These are phyloP conservation scores for Bonnemaisonia californica DNA, from an alignment of 31 red algal genomes.

Conservation along the genomic window DNA sequence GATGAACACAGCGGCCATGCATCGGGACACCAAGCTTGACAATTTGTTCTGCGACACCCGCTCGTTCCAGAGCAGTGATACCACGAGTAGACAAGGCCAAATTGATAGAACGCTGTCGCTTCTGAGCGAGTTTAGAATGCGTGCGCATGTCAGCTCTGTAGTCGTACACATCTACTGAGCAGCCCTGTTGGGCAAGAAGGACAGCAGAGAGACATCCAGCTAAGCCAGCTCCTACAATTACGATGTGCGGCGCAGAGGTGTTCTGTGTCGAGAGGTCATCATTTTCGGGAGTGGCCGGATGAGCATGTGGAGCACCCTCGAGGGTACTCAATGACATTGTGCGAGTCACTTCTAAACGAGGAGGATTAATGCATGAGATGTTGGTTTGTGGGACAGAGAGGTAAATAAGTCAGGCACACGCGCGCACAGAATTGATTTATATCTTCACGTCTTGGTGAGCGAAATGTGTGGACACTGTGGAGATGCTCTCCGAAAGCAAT, in stretches of 20 bases:
- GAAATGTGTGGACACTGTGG: no score
- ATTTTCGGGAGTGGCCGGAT: no score
- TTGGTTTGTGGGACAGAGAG: no score
- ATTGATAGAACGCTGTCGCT: slow-evolving; percentile 89
- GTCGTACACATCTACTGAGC: slow-evolving; percentile 57
- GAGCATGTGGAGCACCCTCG: no score
- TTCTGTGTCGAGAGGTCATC: no score
- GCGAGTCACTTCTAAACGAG: no score
- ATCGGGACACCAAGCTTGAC: slow-evolving; percentile 68
- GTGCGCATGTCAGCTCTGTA: slow-evolving; percentile 61
- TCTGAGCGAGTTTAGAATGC: not conserved
- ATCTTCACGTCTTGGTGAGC: no score
- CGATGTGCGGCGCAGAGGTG: slow-evolving; percentile 19
- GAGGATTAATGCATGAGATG: no score
- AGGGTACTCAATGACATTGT: no score
- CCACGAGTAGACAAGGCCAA: slow-evolving; percentile 95
- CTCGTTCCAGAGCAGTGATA: slow-evolving; percentile 75
- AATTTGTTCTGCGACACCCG: slow-evolving; percentile 51
- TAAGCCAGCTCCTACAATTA: slow-evolving; percentile 86
- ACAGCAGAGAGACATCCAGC: slow-evolving; percentile 85
- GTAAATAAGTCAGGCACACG: no score
- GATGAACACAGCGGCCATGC: slow-evolving; percentile 91
- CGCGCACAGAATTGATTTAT: no score
- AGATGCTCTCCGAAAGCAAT: no score
- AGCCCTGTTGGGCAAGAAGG: slow-evolving; percentile 46